Conservation (phyloP, 768 basidiomycete genomes). For the Suillus occidentalis region DNA sequence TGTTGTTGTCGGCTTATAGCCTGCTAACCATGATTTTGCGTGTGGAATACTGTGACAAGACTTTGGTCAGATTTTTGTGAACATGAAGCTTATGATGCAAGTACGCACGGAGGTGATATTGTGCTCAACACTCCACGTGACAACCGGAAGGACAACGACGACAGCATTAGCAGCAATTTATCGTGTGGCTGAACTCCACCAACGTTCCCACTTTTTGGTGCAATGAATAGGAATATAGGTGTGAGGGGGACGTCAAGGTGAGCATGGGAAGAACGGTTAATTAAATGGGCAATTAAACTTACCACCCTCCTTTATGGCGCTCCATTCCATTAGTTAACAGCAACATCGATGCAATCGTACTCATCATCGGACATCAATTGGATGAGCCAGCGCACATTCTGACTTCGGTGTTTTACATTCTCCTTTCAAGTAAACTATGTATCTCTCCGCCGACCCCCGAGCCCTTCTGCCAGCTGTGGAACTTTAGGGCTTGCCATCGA, state of each 20-base stretch:
- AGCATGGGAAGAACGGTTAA: neutral
- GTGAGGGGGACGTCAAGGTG: neutral
- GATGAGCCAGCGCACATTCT: neutral
- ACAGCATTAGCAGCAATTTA: neutral
- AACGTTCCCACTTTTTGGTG: neutral
- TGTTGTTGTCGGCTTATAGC: slow-evolving; percentile 40
- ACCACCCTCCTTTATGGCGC: neutral
- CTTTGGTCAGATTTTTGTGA: neutral
- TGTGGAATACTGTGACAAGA: slow-evolving; percentile 47
- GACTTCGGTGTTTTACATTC: neutral
- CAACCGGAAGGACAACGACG: slow-evolving; percentile 30
- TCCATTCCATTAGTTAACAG: neutral
- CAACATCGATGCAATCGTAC: too few species aligned
- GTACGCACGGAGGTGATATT: slow-evolving; percentile 46
- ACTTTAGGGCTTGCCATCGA: neutral
- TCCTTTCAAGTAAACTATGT: neutral
- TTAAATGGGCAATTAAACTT: neutral
- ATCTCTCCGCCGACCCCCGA: neutral
- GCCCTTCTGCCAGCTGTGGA: neutral
- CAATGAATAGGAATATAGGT: neutral
- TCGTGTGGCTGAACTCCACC: neutral
- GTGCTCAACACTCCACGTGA: slow-evolving; percentile 44
- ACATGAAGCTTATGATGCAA: neutral
- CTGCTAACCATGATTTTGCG: slow-evolving; percentile 55
- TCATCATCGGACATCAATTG: neutral